phyloP scores from a whole-genome alignment of 2,329 filamentous ascomycete genomes.

The Phaeophleospora eucalypticola region DNA sequence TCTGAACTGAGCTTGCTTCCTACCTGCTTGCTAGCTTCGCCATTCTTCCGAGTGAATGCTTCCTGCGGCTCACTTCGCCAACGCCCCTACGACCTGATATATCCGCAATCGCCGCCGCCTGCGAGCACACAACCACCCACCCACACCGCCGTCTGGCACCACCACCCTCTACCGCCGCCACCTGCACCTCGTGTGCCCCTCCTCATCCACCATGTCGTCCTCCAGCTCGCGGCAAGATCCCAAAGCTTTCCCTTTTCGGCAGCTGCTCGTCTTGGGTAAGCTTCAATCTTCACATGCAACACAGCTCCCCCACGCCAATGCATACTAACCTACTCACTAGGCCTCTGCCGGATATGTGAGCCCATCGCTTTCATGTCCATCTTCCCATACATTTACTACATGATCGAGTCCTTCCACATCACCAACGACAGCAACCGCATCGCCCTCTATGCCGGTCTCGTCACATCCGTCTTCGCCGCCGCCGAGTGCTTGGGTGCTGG shows the following conservation, averaged over 20 bases:
- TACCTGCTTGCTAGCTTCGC: background rate
- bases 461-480: constrained; percentile 92
- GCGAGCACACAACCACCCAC: background rate
- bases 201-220: constrained; percentile 16
- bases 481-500: constrained; percentile 91
- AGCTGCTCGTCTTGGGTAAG: constrained; percentile 55
- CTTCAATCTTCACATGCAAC: constrained; percentile 2
- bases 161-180: constrained; percentile 3
- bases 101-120: background rate
- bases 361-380: constrained; percentile 99
- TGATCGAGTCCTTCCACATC: constrained; percentile 88
- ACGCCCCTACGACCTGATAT: constrained; percentile 5
- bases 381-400: constrained; percentile 97
- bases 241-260: constrained; percentile 52
- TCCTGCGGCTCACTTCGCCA: constrained; percentile 10
- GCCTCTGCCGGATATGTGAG: constrained; percentile 87
- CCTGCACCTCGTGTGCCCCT: constrained; percentile 5
- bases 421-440: constrained; percentile 75
- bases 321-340: constrained; percentile 12
- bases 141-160: constrained; percentile 5
- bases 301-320: background rate
- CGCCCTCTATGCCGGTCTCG: constrained; percentile 89
- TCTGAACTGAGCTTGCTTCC: too few species aligned
- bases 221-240: constrained; percentile 16
- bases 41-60: constrained; percentile 3